phyloP scores from a whole-genome alignment of 2,329 filamentous ascomycete genomes.

The Sclerotinia trifoliorum region DNA sequence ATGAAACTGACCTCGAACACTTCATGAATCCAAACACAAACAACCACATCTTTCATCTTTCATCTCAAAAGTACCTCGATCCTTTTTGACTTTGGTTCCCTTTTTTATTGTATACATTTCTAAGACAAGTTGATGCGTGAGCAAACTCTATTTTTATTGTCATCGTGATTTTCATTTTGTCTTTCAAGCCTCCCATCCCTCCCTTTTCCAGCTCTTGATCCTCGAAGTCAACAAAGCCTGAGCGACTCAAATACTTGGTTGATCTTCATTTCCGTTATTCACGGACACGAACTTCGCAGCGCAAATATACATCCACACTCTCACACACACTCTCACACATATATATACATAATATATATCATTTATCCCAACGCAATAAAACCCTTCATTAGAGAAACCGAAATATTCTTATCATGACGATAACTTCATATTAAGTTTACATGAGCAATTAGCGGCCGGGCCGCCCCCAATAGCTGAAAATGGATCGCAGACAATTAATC shows the following conservation, averaged over 20 bases:
- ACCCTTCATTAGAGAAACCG: neutral
- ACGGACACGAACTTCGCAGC: neutral
- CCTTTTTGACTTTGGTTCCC: neutral
- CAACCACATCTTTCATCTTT: neutral
- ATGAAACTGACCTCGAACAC: constrained; percentile 17
- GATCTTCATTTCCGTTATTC: neutral
- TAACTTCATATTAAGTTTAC: constrained; percentile 22
- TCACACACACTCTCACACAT: neutral
- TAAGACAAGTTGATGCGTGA: neutral
- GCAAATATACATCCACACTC: neutral
- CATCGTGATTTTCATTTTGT: neutral
- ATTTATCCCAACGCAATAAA: neutral
- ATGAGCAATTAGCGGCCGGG: constrained; percentile 33
- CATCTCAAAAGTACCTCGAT: too few relatives aligned
- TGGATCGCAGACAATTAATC: constrained; percentile 38
- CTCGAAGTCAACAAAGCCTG: neutral
- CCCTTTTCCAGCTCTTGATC: neutral
- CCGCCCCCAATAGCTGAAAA: constrained; percentile 31
- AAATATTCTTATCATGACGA: constrained; percentile 11
- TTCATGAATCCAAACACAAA: constrained; percentile 8
- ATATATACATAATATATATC: neutral
- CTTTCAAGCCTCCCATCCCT: neutral
- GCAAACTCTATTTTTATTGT: constrained; percentile 4
- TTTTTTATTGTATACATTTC: neutral
- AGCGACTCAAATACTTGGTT: constrained; percentile 1